Conservation (phyloP, 371 early-diverging fungal species). For the Synchytrium microbalum region DNA sequence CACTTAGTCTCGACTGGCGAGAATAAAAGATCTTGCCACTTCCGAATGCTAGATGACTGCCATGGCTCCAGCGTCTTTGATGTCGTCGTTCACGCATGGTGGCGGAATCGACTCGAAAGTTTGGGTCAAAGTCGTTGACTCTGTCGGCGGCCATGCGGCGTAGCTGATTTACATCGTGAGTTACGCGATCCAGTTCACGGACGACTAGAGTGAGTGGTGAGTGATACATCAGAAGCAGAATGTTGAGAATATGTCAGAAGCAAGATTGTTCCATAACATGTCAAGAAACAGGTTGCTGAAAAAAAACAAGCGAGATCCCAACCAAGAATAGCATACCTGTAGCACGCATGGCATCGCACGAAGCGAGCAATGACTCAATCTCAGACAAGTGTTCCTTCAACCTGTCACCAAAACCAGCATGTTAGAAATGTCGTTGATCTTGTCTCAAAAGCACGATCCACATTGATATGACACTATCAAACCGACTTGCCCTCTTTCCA, state of each 20-base stretch:
- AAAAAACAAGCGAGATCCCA: too few relatives aligned
- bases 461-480: too few relatives aligned
- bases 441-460: too few relatives aligned
- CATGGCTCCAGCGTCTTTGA: not conserved
- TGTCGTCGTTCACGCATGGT: not conserved
- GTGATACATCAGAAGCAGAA: too few relatives aligned
- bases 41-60: not conserved
- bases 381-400: not conserved
- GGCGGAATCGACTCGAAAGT: not conserved
- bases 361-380: not conserved
- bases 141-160: not conserved
- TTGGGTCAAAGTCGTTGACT: not conserved
- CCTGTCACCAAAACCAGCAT: too few relatives aligned
- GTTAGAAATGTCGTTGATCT: too few relatives aligned
- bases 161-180: not conserved
- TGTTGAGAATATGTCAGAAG: too few relatives aligned
- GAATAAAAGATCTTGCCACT: not conserved
- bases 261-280: too few relatives aligned
- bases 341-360: not conserved
- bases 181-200: not conserved
- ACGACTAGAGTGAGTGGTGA: too few relatives aligned
- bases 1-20: constrained; percentile 1
- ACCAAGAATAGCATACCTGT: too few relatives aligned
- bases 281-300: too few relatives aligned
- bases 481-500: too few relatives aligned